phyloP scores from a whole-genome alignment of 2,329 filamentous ascomycete genomes.

The Pestalotiopsis fici region DNA sequence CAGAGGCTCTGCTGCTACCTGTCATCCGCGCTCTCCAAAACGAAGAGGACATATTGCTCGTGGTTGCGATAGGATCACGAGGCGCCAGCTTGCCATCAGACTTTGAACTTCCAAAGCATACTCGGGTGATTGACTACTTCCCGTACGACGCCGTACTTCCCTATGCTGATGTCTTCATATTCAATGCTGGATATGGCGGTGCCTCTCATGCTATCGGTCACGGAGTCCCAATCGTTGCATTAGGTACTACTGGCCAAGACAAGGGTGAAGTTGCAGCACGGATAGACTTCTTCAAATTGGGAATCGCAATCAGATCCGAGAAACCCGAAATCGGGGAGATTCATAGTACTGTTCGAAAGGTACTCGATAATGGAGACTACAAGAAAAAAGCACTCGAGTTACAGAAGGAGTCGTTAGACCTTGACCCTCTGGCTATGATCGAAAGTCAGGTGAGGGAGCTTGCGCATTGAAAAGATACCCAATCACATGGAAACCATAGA shows the following conservation, averaged over 20 bases:
- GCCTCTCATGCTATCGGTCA: constrained; percentile 35
- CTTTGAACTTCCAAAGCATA: constrained; percentile 38
- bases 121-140: constrained; percentile 45
- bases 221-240: constrained; percentile 13
- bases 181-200: constrained; percentile 14
- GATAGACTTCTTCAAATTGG: neutral
- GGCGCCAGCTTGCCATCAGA: constrained; percentile 27
- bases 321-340: neutral
- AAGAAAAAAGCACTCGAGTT: constrained; percentile 4
- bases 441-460: neutral
- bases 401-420: neutral
- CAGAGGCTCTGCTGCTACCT: constrained; percentile 43
- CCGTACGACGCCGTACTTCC: constrained; percentile 47
- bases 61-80: constrained; percentile 30
- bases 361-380: neutral
- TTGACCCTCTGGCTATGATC: neutral
- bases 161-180: constrained; percentile 31
- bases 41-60: constrained; percentile 37
- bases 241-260: constrained; percentile 10
- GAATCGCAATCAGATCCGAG: neutral
- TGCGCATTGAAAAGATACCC: neutral
- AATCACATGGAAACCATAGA: neutral
- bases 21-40: constrained; percentile 41
- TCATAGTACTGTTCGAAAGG: neutral
- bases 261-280: constrained; percentile 9